Evolutionary conservation across 225 moss, liverwort and hornwort species (phyloP), one percentile per base, ranked within the genome.

Genomic region (Antitrichia curtipendula): DNA sequence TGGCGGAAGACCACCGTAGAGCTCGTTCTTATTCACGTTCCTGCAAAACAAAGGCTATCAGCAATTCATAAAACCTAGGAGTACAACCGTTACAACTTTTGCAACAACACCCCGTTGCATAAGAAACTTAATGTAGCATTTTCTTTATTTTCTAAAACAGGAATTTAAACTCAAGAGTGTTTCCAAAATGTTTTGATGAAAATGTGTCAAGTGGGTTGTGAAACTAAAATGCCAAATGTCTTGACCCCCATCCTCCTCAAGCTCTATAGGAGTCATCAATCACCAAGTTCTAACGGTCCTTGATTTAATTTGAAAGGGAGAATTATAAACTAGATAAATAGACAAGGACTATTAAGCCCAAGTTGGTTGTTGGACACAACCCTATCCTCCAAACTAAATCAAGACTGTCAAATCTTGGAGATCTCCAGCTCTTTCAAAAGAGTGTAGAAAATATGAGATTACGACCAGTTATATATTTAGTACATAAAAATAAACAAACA

Each of bases 1-100:
- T 50, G 88, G 93, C 52, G 91, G 93, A 82, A 93, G 91, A 74
- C 88, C 91, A 58, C 91, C 91, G 59, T 88, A 93, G 34, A 91
- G 75, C 20, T n/a, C 13, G 75, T 90, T 90, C 85, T 83, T 88
- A 36, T 88, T 82, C 61, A 90, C 2, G 38, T 93, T 91, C 23
- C 93, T 93, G 91, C 78, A 69, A 73, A 78, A 62, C 23, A 36
- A 29, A 58, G 41, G 47, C 36, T 41, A 50, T 91, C 40, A 87
- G 85, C n/a, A 70, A 69, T 45, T 50, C 64, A 23, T 43, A 32
- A 31, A 78, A 32, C 38, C 27, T 40, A 58, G 20, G 6, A 31
- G 59, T 40, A 43, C 43, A 80, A 60, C 31, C 7, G 9, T 15
- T 22, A 60, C 45, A 80, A 22, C 61, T 10, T 22, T 32, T 22